Evolutionary conservation across 345 rosid genomes (phyloP), one percentile per base, ranked within the genome.

Genomic region (Turritis glabra): DNA sequence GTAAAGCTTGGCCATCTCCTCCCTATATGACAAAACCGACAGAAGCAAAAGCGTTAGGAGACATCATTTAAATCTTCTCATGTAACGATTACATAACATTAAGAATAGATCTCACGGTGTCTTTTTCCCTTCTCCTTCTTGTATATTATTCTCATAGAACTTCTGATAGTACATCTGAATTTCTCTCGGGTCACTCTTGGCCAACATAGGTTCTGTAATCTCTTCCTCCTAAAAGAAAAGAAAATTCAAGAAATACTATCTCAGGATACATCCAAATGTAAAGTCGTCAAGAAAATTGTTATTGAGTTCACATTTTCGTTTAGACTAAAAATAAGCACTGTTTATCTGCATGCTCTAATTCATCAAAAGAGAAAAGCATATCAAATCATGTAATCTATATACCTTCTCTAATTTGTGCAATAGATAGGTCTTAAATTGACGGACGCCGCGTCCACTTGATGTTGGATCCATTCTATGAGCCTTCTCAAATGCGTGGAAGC

Each of bases 361-460:
- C 37, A 74, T 18, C 7, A 6, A 9, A 60, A 50, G 22, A 37
- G 58, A 33, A 44, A 27, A 62, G 19, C 4, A 53, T 17, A 7
- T 4, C 13, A 73, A 73, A 44, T 46, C 66, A 44, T 19, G 37
- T 19, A 35, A 50, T 53, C 6, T 38, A 6, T 60, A 29, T 86
- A 95, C 99, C 96, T 35, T 82, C 82, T 92, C 94, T 59, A 96
- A 87, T 75, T 76, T 86, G 65, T 89, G 94, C 79, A 92, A 77
- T 48, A 96, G 75, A 77, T 89, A 88, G 47, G 98, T 92, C 90
- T 90, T 96, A 69, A 90, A 96, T 67, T 96, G 99, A 53, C 93
- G 96, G 19, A 90, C 97, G 27, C 99, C 98, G 10, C 88, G 86
- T 71, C 98, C 99, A 52, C 51, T 64, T 30, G 98, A 80, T 4